Evolutionary conservation across 768 basidiomycete species (phyloP).

Genomic region (Dentipellis fragilis): DNA sequence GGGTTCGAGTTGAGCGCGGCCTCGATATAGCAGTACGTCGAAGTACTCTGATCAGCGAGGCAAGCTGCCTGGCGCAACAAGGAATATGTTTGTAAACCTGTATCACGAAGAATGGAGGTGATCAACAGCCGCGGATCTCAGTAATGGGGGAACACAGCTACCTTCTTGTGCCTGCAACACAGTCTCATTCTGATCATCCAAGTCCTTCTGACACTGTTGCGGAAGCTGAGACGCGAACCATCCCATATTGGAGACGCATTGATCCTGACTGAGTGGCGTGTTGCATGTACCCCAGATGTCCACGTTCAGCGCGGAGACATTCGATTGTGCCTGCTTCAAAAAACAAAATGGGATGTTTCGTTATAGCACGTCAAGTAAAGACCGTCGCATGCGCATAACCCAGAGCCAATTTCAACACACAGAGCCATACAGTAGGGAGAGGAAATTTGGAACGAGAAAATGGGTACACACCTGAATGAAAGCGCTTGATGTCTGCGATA

Average conservation of each 20-base stretch:
- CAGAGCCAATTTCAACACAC: not conserved
- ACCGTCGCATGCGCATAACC: conserved; percentile 4
- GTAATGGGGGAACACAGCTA: conserved; percentile 20
- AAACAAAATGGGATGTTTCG: conserved; percentile 3
- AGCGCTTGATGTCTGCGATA: conserved; percentile 41
- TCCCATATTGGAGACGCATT: conserved; percentile 60
- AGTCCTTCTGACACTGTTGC: conserved; percentile 44
- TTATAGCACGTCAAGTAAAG: conserved; percentile 5
- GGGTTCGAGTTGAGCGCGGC: conserved; percentile 48
- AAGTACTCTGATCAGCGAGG: conserved; percentile 40
- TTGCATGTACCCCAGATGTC: conserved; percentile 79
- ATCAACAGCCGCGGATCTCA: not conserved
- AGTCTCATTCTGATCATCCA: conserved; percentile 39
- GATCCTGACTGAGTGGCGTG: conserved; percentile 32
- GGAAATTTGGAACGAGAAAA: conserved; percentile 2
- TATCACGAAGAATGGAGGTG: not conserved
- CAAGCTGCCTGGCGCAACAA: conserved; percentile 58
- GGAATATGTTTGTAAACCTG: conserved; percentile 54
- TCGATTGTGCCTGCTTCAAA: conserved; percentile 47
- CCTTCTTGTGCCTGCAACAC: conserved; percentile 47
- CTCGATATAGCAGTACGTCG: conserved; percentile 66
- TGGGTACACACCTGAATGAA: conserved; percentile 43
- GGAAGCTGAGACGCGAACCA: conserved; percentile 45
- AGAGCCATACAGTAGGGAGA: not conserved
- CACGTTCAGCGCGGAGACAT: conserved; percentile 51